Evolutionary conservation across 1,284 basidiomycete species (phyloP).

Genomic region (Tremellales sp.): DNA sequence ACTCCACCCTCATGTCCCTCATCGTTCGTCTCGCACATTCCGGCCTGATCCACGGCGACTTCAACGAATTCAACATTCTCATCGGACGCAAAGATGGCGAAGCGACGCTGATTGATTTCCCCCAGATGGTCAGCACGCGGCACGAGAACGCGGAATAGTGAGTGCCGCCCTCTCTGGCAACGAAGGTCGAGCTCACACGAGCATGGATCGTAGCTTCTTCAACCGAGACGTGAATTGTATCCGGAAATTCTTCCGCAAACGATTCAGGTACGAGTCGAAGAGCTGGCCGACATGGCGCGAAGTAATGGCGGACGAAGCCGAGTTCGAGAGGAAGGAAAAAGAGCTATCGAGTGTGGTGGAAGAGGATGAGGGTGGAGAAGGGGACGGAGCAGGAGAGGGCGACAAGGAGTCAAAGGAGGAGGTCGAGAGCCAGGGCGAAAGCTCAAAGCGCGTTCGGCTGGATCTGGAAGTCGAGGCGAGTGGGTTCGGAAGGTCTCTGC

Average conservation of each 20-base stretch:
- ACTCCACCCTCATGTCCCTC: constrained; percentile 89
- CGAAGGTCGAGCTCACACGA: neutral
- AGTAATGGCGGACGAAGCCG: constrained; percentile 55
- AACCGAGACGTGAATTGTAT: constrained; percentile 98
- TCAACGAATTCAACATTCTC: constrained; percentile 99
- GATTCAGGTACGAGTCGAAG: constrained; percentile 88
- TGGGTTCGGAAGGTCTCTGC: constrained; percentile 80
- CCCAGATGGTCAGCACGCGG: constrained; percentile 97
- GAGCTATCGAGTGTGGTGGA: constrained; percentile 15
- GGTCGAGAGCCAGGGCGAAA: constrained; percentile 26
- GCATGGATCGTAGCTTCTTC: constrained; percentile 72
- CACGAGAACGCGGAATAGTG: constrained; percentile 96
- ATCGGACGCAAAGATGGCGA: constrained; percentile 75
- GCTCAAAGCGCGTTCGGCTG: constrained; percentile 58
- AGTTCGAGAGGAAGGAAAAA: constrained; percentile 35
- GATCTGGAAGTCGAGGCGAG: constrained; percentile 89
- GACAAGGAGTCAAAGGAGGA: constrained; percentile 5
- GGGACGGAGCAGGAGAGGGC: constrained; percentile 2
- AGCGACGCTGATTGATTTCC: constrained; percentile 95
- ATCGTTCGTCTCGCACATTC: constrained; percentile 90
- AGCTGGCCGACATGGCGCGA: constrained; percentile 80
- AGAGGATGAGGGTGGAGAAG: constrained; percentile 31
- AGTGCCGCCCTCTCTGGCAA: constrained; percentile 37
- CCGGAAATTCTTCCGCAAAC: constrained; percentile 82
- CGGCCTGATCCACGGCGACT: constrained; percentile 97